Conservation (phyloP, 108 stramenopile species). For the Pseudonitzschia multiseries region DNA sequence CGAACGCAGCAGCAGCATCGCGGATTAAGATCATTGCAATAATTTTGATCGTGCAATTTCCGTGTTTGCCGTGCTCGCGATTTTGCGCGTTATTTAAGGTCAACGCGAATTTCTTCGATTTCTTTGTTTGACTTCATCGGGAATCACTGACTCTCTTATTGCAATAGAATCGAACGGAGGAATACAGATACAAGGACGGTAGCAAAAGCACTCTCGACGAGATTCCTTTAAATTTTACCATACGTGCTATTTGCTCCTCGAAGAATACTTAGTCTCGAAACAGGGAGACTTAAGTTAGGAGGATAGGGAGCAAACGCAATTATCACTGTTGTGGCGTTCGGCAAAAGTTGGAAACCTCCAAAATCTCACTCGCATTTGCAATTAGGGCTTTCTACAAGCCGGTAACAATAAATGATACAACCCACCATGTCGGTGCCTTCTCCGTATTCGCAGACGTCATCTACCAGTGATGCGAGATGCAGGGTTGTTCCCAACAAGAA, state of each 20-base stretch:
- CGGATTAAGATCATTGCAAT: slow-evolving; percentile 4
- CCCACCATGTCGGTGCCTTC: slow-evolving; percentile 14
- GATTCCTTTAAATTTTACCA: no score
- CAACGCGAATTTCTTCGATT: slow-evolving; percentile 6
- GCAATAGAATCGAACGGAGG: background rate
- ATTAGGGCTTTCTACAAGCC: background rate
- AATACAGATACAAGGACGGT: background rate
- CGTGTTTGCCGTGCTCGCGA: background rate
- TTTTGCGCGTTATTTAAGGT: background rate
- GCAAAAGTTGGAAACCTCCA: background rate
- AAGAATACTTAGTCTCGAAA: background rate
- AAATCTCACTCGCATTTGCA: background rate
- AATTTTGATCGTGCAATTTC: slow-evolving; percentile 1
- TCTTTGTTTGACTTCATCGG: background rate
- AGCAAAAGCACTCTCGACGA: background rate
- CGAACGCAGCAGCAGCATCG: slow-evolving; percentile 7
- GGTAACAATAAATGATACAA: background rate
- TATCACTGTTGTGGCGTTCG: background rate
- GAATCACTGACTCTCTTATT: background rate
- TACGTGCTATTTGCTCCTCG: background rate
- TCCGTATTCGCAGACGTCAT: slow-evolving; percentile 2
- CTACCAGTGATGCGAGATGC: background rate
- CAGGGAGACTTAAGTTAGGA: background rate
- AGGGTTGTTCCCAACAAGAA: slow-evolving; percentile 11
- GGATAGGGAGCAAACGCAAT: background rate